Conservation (phyloP, 2,329 filamentous ascomycete species). For the Bipolaris victoriae region DNA sequence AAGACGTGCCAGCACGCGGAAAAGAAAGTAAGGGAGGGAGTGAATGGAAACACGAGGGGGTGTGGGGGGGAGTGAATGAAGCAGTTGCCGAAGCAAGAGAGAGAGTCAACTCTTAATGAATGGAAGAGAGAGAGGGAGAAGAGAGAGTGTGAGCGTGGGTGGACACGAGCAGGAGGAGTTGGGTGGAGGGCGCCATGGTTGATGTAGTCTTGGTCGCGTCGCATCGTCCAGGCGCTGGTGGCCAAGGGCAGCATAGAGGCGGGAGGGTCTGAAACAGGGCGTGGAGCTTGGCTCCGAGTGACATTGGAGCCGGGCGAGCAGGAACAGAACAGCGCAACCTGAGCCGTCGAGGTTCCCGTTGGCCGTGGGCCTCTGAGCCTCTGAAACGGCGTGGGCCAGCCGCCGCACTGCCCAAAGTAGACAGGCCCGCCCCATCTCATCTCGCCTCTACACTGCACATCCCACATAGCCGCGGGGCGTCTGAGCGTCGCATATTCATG, state of each 20-base stretch:
- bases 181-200: conserved; percentile 27
- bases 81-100: conserved; percentile 22
- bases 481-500: conserved; percentile 8
- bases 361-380: conserved; percentile 20
- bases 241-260: conserved; percentile 44
- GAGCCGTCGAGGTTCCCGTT: conserved; percentile 20
- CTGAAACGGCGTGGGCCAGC: conserved; percentile 26
- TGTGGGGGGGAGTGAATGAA: conserved; percentile 12
- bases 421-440: background rate
- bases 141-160: conserved; percentile 5
- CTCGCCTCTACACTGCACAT: background rate
- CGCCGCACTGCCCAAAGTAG: conserved; percentile 14
- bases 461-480: background rate
- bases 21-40: conserved; percentile 24
- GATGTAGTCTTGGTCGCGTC: conserved; percentile 35
- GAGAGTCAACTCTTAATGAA: conserved; percentile 40
- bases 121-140: conserved; percentile 29
- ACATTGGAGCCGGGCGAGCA: conserved; percentile 28
- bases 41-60: background rate
- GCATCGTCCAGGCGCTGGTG: conserved; percentile 30
- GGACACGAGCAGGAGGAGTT: background rate
- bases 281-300: conserved; percentile 36
- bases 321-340: conserved; percentile 13
- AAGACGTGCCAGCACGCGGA: conserved; percentile 49
- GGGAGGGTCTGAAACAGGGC: conserved; percentile 44